phyloP scores from a whole-genome alignment of 2,329 filamentous ascomycete species.

The Ophiostoma novo-ulmi region DNA sequence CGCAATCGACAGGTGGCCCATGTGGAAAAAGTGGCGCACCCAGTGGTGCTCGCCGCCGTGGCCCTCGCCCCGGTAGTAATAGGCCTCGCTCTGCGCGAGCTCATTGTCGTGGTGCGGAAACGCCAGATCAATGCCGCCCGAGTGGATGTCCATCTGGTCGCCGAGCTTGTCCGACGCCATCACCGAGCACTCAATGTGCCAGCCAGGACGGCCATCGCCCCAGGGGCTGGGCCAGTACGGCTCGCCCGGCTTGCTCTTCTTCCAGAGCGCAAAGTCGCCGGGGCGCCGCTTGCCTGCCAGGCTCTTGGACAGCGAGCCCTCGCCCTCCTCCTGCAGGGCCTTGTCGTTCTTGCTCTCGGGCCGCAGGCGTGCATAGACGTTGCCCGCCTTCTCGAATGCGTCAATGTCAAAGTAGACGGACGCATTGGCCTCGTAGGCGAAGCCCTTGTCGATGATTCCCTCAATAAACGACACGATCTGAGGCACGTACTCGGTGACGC shows the following conservation, averaged over 20 bases:
- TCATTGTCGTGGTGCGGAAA: slow-evolving; percentile 54
- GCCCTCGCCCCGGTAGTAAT: slow-evolving; percentile 44
- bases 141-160: slow-evolving; percentile 64
- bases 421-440: slow-evolving; percentile 58
- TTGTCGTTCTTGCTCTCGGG: slow-evolving; percentile 64
- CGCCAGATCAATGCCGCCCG: slow-evolving; percentile 63
- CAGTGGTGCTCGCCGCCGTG: slow-evolving; percentile 40
- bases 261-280: slow-evolving; percentile 64
- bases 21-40: slow-evolving; percentile 72
- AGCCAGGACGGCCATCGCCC: slow-evolving; percentile 64
- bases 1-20: slow-evolving; percentile 50
- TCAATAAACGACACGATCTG: slow-evolving; percentile 59
- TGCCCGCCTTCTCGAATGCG: slow-evolving; percentile 60
- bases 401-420: slow-evolving; percentile 69
- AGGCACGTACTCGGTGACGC: slow-evolving; percentile 63
- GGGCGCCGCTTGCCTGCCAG: slow-evolving; percentile 56
- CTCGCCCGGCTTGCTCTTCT: slow-evolving; percentile 53
- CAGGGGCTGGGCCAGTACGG: slow-evolving; percentile 58
- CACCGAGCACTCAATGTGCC: slow-evolving; percentile 71
- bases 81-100: slow-evolving; percentile 66
- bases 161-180: slow-evolving; percentile 66
- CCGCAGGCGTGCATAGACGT: slow-evolving; percentile 63
- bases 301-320: slow-evolving; percentile 57
- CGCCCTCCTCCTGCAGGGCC: slow-evolving; percentile 60
- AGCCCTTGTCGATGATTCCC: slow-evolving; percentile 61